phyloP scores from a whole-genome alignment of 2,329 filamentous ascomycete species.

The Aspergillus thermomutatus region DNA sequence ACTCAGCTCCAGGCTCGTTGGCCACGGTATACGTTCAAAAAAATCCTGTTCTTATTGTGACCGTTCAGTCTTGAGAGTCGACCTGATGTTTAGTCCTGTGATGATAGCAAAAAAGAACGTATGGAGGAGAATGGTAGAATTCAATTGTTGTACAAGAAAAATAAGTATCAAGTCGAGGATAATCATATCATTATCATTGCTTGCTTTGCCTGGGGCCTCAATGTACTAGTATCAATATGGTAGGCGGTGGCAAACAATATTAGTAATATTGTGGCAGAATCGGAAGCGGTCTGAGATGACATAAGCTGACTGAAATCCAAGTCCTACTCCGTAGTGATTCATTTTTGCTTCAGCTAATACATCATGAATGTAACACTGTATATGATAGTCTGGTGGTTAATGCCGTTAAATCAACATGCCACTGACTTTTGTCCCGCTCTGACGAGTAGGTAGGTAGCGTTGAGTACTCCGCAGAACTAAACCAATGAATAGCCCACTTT shows the following conservation, averaged over 20 bases:
- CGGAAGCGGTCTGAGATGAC: neutral
- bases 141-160: neutral
- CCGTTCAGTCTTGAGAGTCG: neutral
- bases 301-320: no score
- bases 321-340: no score
- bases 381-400: no score
- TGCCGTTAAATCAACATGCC: no score
- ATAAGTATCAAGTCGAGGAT: neutral
- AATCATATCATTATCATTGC: neutral
- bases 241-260: constrained; percentile 12
- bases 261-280: neutral
- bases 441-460: no score
- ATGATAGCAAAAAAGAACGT: neutral
- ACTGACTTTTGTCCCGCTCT: no score
- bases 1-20: neutral
- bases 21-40: neutral
- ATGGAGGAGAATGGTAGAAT: neutral
- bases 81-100: neutral
- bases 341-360: no score
- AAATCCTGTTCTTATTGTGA: neutral
- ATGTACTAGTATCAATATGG: constrained; percentile 1
- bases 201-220: neutral
- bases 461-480: no score
- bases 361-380: no score
- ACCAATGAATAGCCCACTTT: neutral